These are phyloP conservation scores for Bassia scoparia DNA, from an alignment of 148 eudicot species.

Conservation along the genomic window DNA sequence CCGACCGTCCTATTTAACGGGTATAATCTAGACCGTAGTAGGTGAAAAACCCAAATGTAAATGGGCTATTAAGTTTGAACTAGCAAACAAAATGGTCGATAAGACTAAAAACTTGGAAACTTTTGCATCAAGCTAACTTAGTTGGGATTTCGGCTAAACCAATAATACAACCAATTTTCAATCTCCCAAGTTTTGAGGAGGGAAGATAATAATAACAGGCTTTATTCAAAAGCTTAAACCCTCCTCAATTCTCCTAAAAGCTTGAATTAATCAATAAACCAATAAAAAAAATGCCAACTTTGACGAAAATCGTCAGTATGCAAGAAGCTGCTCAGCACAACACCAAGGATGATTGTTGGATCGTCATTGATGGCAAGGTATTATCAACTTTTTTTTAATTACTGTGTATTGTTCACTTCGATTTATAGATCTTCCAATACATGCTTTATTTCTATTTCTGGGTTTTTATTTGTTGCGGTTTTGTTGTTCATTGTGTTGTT, in stretches of 20 bases:
- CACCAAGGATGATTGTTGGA: conserved; percentile 79
- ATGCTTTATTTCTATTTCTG: not conserved
- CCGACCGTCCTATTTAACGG: no score
- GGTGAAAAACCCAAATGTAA: no score
- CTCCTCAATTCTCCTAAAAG: not conserved
- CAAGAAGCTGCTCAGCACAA: conserved; percentile 76
- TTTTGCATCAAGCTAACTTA: no score
- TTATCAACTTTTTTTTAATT: not conserved
- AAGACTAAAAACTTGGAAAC: no score
- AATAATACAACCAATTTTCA: not conserved
- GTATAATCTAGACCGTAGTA: no score
- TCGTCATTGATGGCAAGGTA: conserved; percentile 88
- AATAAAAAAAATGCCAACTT: conserved; percentile 58
- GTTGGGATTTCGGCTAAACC: no score
- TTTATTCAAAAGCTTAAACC: no score
- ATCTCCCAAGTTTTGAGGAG: not conserved
- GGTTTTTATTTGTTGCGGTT: not conserved
- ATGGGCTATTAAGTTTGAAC: no score
- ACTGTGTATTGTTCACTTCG: not conserved
- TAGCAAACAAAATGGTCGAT: no score
- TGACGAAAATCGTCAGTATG: conserved; percentile 69
- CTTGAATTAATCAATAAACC: not conserved
- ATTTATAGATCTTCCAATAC: not conserved
- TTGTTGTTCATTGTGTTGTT: not conserved
- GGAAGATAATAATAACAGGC: no score